Base-by-base conservation (phyloP, 2,329 filamentous ascomycete genomes). In the Pseudogymnoascus sp. region DNA sequence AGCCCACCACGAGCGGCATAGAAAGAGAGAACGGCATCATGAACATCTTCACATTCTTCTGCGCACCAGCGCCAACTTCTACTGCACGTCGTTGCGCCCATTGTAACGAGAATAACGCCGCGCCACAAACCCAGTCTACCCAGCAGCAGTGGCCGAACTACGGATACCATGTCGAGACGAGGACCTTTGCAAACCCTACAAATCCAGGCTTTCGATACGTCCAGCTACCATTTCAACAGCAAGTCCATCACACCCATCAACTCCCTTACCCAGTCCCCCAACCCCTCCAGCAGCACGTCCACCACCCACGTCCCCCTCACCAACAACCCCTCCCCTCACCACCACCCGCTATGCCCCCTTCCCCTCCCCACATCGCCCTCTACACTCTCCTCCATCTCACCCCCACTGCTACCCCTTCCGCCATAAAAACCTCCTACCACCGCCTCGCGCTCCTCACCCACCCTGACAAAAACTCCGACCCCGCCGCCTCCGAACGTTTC, bases 391-490 rank as follows among this genome's bases (percentile, higher is more conserved):
- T 57, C 30, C 8, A n/a, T 16, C 30, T 28, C 20, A n/a, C 30
- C 47, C 47, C 47, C 14, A 30, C 30, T 20, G 30, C 30, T 20
- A 9, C 47, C 20, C 14, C 22, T 2, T 28, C 47, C 9, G 9
- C 22, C 2, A 57, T 57, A 9, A 28, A 57, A 57, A 57, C 22
- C 16, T 9, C 47, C 30, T 57, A 28, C 25, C 22, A 57, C 30
- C 22, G 22, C 30, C 30, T 57, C 47, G 41, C 20, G 1, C 25
- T 50, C 41, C 25, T 50, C 14, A 22, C 41, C 77, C 94, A 99
- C 72, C 94, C 94, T 5, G 94, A 99, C 80, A 99, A 97, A 81
- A 99, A 97, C 81, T 92, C 92, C 75, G 91, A 92, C 68, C 86
- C 91, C 28, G 78, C 85, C 59, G 90, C 93, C 7, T 80, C 85